Evolutionary conservation across 768 basidiomycete genomes (phyloP).

Genomic region (Hericium coralloides): DNA sequence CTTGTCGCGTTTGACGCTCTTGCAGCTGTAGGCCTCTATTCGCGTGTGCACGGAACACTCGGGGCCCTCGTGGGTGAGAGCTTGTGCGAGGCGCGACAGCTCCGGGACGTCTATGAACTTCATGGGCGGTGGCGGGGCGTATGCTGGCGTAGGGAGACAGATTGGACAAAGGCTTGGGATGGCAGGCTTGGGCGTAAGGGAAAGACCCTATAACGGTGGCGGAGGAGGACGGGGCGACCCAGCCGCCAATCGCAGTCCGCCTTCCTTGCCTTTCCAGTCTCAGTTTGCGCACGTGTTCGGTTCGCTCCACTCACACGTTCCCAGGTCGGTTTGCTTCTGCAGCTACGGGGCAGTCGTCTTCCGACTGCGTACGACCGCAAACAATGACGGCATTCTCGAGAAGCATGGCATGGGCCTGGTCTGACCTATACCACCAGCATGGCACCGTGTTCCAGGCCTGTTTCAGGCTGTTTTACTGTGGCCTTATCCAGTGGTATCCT

Average conservation of each 20-base stretch:
- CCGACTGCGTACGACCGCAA: too few species aligned
- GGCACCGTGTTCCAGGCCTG: too few species aligned
- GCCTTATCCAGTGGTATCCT: too few species aligned
- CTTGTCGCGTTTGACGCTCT: slow-evolving; percentile 95
- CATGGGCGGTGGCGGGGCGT: slow-evolving; percentile 36
- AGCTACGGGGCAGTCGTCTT: too few species aligned
- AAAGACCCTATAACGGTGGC: neutral
- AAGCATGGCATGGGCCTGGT: too few species aligned
- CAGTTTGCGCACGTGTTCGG: neutral
- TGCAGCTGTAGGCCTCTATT: slow-evolving; percentile 96
- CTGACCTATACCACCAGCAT: too few species aligned
- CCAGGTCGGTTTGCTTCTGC: too few species aligned
- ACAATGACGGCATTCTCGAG: too few species aligned
- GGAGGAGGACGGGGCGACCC: neutral
- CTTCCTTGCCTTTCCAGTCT: neutral
- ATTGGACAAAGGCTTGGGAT: neutral
- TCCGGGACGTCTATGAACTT: slow-evolving; percentile 87
- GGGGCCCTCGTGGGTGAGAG: slow-evolving; percentile 77
- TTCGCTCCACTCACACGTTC: too few species aligned
- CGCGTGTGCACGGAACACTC: slow-evolving; percentile 87
- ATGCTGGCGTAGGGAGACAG: neutral
- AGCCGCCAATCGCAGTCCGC: neutral
- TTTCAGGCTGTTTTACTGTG: too few species aligned
- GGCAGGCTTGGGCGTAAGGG: neutral
- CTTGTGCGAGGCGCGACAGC: slow-evolving; percentile 65